Base-by-base conservation (phyloP, 805 yeast species). In the Suhomyces faveliae region DNA sequence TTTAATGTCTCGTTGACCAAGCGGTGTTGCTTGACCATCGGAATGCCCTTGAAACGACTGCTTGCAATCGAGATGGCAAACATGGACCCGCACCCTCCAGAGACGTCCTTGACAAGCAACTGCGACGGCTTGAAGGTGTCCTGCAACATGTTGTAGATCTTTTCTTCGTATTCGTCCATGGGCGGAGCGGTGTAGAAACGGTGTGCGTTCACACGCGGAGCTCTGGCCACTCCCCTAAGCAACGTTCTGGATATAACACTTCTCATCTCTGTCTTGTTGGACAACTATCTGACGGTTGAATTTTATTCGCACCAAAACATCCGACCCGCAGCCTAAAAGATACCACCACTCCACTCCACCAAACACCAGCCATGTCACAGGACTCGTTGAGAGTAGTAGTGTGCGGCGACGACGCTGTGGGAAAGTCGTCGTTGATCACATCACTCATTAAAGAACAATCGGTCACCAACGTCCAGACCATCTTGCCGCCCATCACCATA, bases 71-170 rank as follows among this genome's bases (percentile, higher is more conserved):
- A 71, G 43, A 94, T 92, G 42, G 96, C 89, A 69, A 89, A 94
- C 99, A 94, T 94, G 5, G 97, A 90, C 1, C 99, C 99, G 68
- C 99, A 94, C 0, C 99, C 99, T 15, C 75, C 98, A 22, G 94
- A 84, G 7, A 92, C 83, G 62, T 92, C 98, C 53, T 76, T 73
- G 5, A 92, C 97, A 22, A 76, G 74, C 40, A 91, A 69, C 29
- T 66, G 67, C 24, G 68, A 64, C 1, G 99, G 97, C 5, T 71
- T 55, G 42, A 92, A 78, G 46, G 76, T 76, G 20, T 72, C 64
- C 9, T 73, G 58, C 35, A 90, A 70, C 47, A 81, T 81, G 21
- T 74, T 68, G 59, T 71, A 84, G 21, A 90, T 78, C 62, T 83
- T 74, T 44, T 70, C 63, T 64, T 90, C 96, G 58, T 84, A 84